Conservation (phyloP, 805 yeast genomes). For the Ogataea paradorogensis region DNA sequence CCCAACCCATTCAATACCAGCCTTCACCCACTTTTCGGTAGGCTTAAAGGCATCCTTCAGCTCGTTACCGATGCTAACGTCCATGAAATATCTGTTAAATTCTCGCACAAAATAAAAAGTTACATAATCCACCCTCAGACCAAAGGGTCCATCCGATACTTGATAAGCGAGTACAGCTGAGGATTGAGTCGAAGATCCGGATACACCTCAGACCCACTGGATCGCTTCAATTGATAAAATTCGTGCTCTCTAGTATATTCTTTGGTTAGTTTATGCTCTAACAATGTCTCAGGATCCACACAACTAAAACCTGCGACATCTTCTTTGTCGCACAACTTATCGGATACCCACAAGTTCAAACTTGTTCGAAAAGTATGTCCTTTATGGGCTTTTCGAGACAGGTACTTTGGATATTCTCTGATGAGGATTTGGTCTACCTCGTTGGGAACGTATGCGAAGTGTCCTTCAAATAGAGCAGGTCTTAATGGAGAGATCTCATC, state of each 20-base stretch:
- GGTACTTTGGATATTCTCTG: slow-evolving; percentile 36
- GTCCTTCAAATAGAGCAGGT: slow-evolving; percentile 59
- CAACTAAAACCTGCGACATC: slow-evolving; percentile 30
- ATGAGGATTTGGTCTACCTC: slow-evolving; percentile 33
- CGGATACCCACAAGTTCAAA: slow-evolving; percentile 25
- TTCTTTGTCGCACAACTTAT: slow-evolving; percentile 18
- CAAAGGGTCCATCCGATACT: slow-evolving; percentile 1
- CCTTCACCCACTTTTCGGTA: slow-evolving; percentile 74
- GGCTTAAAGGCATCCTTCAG: slow-evolving; percentile 75
- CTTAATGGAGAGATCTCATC: slow-evolving; percentile 53
- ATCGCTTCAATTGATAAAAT: slow-evolving; percentile 23
- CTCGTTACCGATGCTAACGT: slow-evolving; percentile 60
- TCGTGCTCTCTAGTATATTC: slow-evolving; percentile 30
- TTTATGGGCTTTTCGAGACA: slow-evolving; percentile 17
- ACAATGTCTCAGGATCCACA: slow-evolving; percentile 25
- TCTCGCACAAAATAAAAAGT: slow-evolving; percentile 1
- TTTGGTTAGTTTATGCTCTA: slow-evolving; percentile 29
- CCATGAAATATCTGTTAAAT: slow-evolving; percentile 11
- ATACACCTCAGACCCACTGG: slow-evolving; percentile 14
- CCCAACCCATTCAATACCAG: slow-evolving; percentile 68
- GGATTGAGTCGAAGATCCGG: slow-evolving; percentile 7
- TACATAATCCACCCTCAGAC: slow-evolving; percentile 8
- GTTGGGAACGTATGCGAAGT: slow-evolving; percentile 43
- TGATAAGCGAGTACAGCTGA: slow-evolving; percentile 3
- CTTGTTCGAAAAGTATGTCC: slow-evolving; percentile 25